Percentiles rank a stretch among this genome's conserved stretches.
Evolutionary conservation across 169 alveolate species (phyloP).

Genomic region (Fabrea salina): DNA sequence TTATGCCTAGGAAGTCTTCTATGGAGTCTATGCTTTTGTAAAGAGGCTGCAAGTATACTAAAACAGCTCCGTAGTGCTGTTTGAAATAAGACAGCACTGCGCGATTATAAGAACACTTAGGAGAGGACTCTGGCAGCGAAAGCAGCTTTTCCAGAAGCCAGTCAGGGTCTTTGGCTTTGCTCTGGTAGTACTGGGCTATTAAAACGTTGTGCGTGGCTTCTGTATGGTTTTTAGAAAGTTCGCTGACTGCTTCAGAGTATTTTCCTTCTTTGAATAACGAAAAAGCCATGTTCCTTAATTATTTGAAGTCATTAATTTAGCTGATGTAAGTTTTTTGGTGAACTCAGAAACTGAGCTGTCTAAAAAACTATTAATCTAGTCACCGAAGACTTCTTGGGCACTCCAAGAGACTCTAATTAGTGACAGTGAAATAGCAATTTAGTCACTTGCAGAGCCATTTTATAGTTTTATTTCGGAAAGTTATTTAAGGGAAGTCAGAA

Average conservation of each 20-base stretch:
- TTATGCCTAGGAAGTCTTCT: slow-evolving; percentile 8
- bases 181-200: background rate
- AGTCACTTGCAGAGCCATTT: no score
- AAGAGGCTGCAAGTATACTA: background rate
- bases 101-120: background rate
- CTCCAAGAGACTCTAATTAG: no score
- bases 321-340: no score
- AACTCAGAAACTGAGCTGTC: no score
- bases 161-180: background rate
- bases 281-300: no score
- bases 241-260: slow-evolving; percentile 3
- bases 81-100: background rate
- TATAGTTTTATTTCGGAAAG: no score
- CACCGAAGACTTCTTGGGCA: no score
- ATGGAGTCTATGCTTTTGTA: background rate
- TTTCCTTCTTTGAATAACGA: slow-evolving; percentile 5
- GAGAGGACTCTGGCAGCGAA: background rate
- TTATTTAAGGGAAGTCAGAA: no score
- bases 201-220: slow-evolving; percentile 5
- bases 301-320: no score
- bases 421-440: no score
- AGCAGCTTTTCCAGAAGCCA: background rate
- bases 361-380: no score
- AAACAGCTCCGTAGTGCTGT: slow-evolving; percentile 22
- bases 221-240: background rate